phyloP scores from a whole-genome alignment of 2,329 filamentous ascomycete species.

The Xylariaceae sp. region DNA sequence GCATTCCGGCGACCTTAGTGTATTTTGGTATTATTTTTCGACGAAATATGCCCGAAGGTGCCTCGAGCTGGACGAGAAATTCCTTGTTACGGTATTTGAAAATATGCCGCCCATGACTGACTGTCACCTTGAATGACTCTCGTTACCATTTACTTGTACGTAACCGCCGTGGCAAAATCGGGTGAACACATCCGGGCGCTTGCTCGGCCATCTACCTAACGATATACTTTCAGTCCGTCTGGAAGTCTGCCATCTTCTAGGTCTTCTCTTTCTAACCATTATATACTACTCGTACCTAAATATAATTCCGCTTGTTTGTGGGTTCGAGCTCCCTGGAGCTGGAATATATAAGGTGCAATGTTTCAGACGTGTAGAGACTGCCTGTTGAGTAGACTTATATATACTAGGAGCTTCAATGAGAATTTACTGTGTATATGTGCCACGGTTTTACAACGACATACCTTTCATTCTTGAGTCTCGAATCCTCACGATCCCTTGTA shows the following conservation, averaged over 20 bases:
- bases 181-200: neutral
- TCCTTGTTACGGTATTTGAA: neutral
- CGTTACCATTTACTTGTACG: neutral
- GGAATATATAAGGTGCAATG: no score
- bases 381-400: no score
- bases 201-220: neutral
- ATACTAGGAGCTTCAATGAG: no score
- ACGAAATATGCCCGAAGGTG: neutral
- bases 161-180: neutral
- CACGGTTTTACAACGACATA: no score
- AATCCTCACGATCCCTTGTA: no score
- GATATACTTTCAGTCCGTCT: neutral
- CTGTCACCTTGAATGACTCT: neutral
- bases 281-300: no score
- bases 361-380: no score
- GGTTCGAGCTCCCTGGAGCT: no score
- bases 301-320: no score
- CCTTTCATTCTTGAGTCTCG: no score
- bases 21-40: neutral
- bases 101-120: neutral
- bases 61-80: neutral
- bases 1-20: no score
- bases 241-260: neutral
- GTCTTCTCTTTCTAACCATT: neutral
- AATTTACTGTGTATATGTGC: no score